Base-by-base conservation (phyloP, 192 early-diverging fungal genomes). In the Geranomyces variabilis region DNA sequence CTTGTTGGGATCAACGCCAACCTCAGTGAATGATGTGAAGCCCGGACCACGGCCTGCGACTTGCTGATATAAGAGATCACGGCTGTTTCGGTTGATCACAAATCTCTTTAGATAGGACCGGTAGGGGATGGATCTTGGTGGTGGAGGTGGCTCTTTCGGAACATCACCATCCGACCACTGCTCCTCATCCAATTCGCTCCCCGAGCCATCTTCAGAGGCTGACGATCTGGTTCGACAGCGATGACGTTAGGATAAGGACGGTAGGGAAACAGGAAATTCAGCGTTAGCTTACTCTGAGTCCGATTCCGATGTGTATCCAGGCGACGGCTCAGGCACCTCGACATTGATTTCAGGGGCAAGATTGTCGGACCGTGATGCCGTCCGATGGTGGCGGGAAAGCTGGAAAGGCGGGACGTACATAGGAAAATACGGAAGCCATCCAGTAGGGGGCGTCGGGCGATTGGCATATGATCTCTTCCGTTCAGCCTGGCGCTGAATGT, bases 121-220 rank as follows among this genome's bases (percentile, higher is more conserved):
- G 62, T 88, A 88, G 4, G 87, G 85, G 66, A 88, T 88, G 21
- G 86, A 86, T 60, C 76, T 70, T 41, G 80, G 72, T 22, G 69
- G 56, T 15, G 77, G 63, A 13, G 58, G 58, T 19, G 58, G 28
- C 31, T 60, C 58, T 17, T n/a, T 41, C 10, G 36, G 10, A 41
- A 10, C 36, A 7, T 10, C 36, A 41, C 36, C 36, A 41, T 41
- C 36, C 36, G 36, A 41, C 36, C 36, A 41, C 36, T 41, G 36
- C 36, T 41, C 36, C 10, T 3, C 36, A 41, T 41, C 36, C 36
- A 41, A 41, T 41, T 41, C 36, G 36, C 36, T 41, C 36, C 10
- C 36, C 10, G 36, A 41, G 36, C 36, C 36, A 41, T 41, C 36
- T 41, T 41, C 36, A 41, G 36, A 41, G 36, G 36, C 36, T 10